Evolutionary conservation across 163 green algal genomes (phyloP).

Genomic region (Coccomyxa subellipsoidea): DNA sequence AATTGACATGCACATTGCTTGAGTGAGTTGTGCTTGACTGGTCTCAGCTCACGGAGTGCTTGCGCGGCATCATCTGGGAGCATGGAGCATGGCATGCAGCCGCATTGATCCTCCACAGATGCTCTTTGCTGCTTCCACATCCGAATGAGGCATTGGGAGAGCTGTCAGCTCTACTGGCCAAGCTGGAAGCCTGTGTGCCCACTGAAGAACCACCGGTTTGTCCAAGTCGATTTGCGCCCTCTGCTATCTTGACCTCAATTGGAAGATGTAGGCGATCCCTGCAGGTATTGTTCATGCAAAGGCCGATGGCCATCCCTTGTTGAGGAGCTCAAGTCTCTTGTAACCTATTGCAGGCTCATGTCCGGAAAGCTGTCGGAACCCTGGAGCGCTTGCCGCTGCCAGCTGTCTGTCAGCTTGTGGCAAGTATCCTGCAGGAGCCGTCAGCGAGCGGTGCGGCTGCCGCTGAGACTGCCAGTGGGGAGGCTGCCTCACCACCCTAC

Average conservation of each 20-base stretch:
- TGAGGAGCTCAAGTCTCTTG: no score
- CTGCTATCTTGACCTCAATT: background rate
- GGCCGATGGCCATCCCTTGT: no score
- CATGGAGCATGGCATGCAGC: background rate
- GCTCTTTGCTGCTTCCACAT: background rate
- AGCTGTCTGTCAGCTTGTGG: background rate
- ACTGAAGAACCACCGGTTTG: background rate
- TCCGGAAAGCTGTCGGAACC: background rate
- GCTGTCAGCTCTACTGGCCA: background rate
- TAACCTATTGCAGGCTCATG: background rate
- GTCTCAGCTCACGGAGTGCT: background rate
- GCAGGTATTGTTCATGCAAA: background rate
- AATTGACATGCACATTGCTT: no score
- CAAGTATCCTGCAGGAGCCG: background rate
- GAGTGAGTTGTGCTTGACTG: background rate
- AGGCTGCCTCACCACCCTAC: background rate
- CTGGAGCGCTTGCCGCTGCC: background rate
- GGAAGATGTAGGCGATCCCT: background rate
- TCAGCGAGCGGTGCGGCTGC: background rate
- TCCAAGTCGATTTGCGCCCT: no score
- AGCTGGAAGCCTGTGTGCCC: background rate
- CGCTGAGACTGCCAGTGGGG: background rate
- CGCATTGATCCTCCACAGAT: background rate
- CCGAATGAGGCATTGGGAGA: background rate
- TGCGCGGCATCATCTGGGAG: background rate